phyloP scores from a whole-genome alignment of 2,329 filamentous ascomycete species.

The Fusarium subtropicale region DNA sequence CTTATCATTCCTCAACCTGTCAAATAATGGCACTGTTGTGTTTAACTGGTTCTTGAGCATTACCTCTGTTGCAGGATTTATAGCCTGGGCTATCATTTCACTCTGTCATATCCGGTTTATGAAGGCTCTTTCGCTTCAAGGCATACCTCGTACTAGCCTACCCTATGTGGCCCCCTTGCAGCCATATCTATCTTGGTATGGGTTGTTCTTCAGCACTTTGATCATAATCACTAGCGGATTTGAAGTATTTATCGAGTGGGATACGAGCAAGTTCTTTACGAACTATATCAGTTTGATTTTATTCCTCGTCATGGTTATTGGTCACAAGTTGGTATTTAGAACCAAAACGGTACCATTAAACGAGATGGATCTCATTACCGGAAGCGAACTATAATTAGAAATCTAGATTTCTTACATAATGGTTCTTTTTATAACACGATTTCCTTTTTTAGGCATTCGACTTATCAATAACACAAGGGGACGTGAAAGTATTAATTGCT shows the following conservation, averaged over 20 bases:
- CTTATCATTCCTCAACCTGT: conserved; percentile 77
- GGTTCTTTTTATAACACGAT: not conserved
- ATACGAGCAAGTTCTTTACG: conserved; percentile 32
- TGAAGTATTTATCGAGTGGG: conserved; percentile 35
- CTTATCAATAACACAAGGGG: too few species aligned
- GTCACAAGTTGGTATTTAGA: conserved; percentile 37
- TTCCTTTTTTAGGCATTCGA: not conserved
- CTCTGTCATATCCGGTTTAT: conserved; percentile 70
- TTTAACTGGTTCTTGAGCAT: conserved; percentile 80
- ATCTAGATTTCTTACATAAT: not conserved
- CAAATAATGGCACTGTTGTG: conserved; percentile 69
- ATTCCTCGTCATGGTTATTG: conserved; percentile 34
- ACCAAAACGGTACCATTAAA: conserved; percentile 12
- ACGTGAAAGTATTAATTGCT: too few species aligned
- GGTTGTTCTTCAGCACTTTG: conserved; percentile 26
- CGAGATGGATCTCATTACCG: conserved; percentile 18
- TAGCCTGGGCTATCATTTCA: conserved; percentile 70
- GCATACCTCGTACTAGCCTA: conserved; percentile 55
- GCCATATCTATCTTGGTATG: conserved; percentile 65
- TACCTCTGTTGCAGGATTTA: conserved; percentile 70
- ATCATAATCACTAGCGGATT: conserved; percentile 40
- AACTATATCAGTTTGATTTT: conserved; percentile 39
- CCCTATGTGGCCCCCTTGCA: conserved; percentile 65
- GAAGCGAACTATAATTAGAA: conserved; percentile 4
- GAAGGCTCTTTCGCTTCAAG: conserved; percentile 64